A percentile compares a stretch with the other conserved stretches of the same genome.
Conservation (phyloP, 2,329 filamentous ascomycete species). For the Fusarium longipes region DNA sequence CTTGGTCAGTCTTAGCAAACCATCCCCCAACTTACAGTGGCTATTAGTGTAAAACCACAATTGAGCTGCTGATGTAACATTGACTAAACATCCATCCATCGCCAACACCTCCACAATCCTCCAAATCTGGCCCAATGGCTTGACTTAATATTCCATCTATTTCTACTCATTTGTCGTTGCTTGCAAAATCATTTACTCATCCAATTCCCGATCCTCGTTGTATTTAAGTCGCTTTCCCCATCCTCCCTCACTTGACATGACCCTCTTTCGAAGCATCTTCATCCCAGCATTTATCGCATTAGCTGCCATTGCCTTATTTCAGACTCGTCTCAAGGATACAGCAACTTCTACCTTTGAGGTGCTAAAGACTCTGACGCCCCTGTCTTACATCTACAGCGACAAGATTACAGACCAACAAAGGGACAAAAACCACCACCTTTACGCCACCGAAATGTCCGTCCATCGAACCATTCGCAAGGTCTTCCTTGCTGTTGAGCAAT, state of each 20-base stretch:
- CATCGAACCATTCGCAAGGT: constrained; percentile 83
- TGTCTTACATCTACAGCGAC: constrained; percentile 1
- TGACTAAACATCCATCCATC: constrained; percentile 46
- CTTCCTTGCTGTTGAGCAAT: constrained; percentile 85
- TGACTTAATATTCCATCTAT: constrained; percentile 30
- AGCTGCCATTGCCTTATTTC: constrained; percentile 45
- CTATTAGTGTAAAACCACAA: constrained; percentile 8
- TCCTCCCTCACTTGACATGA: constrained; percentile 46
- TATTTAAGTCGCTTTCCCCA: constrained; percentile 40
- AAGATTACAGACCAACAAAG: constrained; percentile 13
- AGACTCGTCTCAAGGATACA: constrained; percentile 39
- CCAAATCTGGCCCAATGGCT: constrained; percentile 21
- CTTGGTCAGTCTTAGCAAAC: constrained; percentile 41
- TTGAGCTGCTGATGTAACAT: constrained; percentile 44
- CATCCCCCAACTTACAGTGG: constrained; percentile 2
- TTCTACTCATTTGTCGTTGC: constrained; percentile 39
- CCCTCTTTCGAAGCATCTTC: constrained; percentile 45
- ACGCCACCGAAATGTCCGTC: constrained; percentile 68
- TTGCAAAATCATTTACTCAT: constrained; percentile 32
- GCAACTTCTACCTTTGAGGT: constrained; percentile 35
- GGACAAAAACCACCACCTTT: constrained; percentile 44
- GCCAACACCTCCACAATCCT: constrained; percentile 19
- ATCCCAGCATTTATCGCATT: constrained; percentile 48
- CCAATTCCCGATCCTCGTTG: constrained; percentile 2
- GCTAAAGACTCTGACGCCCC: constrained; percentile 16